Evolutionary conservation across 352 stramenopile species (phyloP), one percentile per base, ranked within the genome.

Genomic region (Globisporangium paddicum): DNA sequence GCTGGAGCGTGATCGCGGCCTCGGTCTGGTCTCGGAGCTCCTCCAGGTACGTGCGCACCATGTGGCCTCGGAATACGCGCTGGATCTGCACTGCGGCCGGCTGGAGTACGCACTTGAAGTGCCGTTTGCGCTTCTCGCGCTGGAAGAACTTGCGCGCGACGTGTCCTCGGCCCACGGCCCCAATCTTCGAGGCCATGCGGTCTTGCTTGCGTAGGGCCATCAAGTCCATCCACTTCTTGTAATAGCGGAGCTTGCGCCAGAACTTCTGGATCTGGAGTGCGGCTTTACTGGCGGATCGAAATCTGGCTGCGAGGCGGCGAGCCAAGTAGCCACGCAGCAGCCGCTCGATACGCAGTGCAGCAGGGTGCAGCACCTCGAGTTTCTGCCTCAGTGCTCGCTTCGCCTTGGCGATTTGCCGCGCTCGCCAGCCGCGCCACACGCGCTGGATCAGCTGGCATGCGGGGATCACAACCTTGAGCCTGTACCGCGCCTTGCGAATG

Each of bases 1-100:
- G 75, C 69, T 93, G 81, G 14, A 91, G 54, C 7, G 82, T 88
- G 40, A 85, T 87, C 14, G 79, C 83, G 23, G 83, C 81, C 58
- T 93, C 81, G 2, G 85, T 64, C 4, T 69, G 60, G 28, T 93
- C 81, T 1, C 77, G 71, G 0, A 76, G 57, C 9, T 76, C 66
- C 56, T 93, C 81, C 5, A 88, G 62, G 5, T 63, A 48, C 42
- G 76, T 80, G 10, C 83, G 76, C 1, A 77, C 73, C 5, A 84
- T 55, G 47, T 89, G 79, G 0, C 83, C 81, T 5, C 83, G 77
- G 57, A 86, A 90, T n/a, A 91, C 66, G 3, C 81, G 73, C 58
- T 93, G 81, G 53, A 93, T 88, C 11, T 56, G 56, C 3, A 72
- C 56, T 0, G 73, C 76, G 0, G 77, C 74, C 5, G 81, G 83